These are phyloP conservation scores for Elaeis guineensis DNA, from an alignment of 176 grass and related monocot species.

Conservation along the genomic window DNA sequence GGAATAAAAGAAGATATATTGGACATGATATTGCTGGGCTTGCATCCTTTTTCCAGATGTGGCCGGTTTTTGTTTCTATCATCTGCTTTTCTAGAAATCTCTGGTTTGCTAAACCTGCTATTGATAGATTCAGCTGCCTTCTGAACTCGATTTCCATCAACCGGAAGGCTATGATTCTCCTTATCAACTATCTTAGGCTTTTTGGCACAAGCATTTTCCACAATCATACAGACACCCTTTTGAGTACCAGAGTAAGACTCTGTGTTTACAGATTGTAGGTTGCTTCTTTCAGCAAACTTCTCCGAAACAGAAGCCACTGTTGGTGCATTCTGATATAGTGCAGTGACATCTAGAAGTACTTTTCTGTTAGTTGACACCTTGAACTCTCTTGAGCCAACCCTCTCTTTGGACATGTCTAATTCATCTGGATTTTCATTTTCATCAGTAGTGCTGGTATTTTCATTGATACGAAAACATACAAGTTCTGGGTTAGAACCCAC, in stretches of 20 bases:
- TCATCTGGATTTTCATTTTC: slow-evolving; percentile 28
- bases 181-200: slow-evolving; percentile 25
- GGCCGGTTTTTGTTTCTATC: slow-evolving; percentile 34
- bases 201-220: slow-evolving; percentile 21
- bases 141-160: slow-evolving; percentile 32
- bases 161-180: slow-evolving; percentile 33
- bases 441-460: slow-evolving; percentile 50
- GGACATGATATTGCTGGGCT: slow-evolving; percentile 71
- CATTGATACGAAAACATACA: slow-evolving; percentile 71
- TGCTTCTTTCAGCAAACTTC: slow-evolving; percentile 20
- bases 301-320: slow-evolving; percentile 24
- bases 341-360: slow-evolving; percentile 50
- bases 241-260: slow-evolving; percentile 14
- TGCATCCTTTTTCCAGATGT: slow-evolving; percentile 42
- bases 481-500: slow-evolving; percentile 53
- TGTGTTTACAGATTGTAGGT: background rate
- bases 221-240: slow-evolving; percentile 15
- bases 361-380: slow-evolving; percentile 33
- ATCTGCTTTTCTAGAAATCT: slow-evolving; percentile 24
- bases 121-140: slow-evolving; percentile 30
- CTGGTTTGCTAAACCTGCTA: slow-evolving; percentile 39
- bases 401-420: background rate
- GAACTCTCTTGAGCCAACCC: background rate
- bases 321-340: slow-evolving; percentile 36
- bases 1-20: slow-evolving; percentile 80